These are phyloP conservation scores for Suhomyces sp. DNA, from an alignment of 805 yeast species.

Conservation along the genomic window DNA sequence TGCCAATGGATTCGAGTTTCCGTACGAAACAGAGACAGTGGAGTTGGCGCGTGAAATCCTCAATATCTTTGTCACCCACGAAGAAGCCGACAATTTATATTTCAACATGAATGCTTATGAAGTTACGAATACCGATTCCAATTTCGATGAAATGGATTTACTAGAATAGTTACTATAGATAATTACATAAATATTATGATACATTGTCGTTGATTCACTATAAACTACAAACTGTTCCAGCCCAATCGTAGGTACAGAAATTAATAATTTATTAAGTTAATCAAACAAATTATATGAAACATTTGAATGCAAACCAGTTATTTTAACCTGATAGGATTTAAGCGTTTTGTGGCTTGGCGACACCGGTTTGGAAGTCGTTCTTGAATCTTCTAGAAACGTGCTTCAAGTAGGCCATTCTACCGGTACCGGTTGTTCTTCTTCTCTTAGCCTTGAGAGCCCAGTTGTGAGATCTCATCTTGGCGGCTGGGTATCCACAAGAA, in stretches of 20 bases:
- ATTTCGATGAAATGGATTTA: conserved; percentile 25
- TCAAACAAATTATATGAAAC: conserved; percentile 6
- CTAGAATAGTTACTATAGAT: conserved; percentile 4
- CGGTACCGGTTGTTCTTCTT: conserved; percentile 99
- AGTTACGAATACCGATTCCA: conserved; percentile 1
- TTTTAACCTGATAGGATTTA: conserved; percentile 31
- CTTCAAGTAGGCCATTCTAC: conserved; percentile 98
- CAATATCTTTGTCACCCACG: conserved; percentile 65
- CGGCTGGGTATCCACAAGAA: conserved; percentile 99
- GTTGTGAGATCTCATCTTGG: conserved; percentile 97
- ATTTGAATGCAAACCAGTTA: conserved; percentile 3
- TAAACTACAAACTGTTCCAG: conserved; percentile 1
- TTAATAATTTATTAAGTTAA: conserved; percentile 1
- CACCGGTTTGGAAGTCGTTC: conserved; percentile 97
- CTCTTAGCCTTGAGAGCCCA: conserved; percentile 99
- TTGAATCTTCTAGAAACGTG: conserved; percentile 96
- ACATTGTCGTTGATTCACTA: conserved; percentile 2
- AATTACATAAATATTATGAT: not conserved
- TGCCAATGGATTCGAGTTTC: conserved; percentile 60
- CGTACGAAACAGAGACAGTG: conserved; percentile 59
- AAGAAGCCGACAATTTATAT: conserved; percentile 75
- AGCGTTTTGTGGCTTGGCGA: conserved; percentile 64
- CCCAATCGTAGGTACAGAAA: not conserved
- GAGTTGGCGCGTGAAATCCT: conserved; percentile 70
- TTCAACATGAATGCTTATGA: conserved; percentile 55